These are phyloP conservation scores for Pythium phragmiticola DNA, from an alignment of 352 stramenopile species.

Conservation along the genomic window DNA sequence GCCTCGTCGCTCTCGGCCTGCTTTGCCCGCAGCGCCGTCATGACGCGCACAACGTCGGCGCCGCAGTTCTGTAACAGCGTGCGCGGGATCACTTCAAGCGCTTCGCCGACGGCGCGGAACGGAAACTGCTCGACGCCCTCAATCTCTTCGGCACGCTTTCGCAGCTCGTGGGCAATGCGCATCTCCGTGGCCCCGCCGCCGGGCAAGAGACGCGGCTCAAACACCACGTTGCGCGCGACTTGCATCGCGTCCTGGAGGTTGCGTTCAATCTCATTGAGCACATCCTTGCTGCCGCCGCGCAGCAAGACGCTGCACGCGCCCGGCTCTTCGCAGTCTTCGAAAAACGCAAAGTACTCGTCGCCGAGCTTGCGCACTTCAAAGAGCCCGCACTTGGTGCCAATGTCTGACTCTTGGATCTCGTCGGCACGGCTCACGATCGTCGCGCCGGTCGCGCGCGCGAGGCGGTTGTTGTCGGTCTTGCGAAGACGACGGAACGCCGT, in stretches of 20 bases:
- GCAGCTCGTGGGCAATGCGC: slow-evolving; percentile 95
- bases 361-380: slow-evolving; percentile 96
- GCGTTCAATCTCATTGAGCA: slow-evolving; percentile 99
- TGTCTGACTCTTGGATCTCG: slow-evolving; percentile 98
- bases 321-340: slow-evolving; percentile 98
- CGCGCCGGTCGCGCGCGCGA: slow-evolving; percentile 95
- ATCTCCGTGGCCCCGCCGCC: slow-evolving; percentile 98
- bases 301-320: slow-evolving; percentile 99
- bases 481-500: slow-evolving; percentile 98
- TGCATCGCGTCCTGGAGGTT: slow-evolving; percentile 99
- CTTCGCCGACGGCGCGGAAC: slow-evolving; percentile 96
- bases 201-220: slow-evolving; percentile 96
- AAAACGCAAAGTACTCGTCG: slow-evolving; percentile 98
- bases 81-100: slow-evolving; percentile 98
- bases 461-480: slow-evolving; percentile 99
- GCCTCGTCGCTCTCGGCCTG: slow-evolving; percentile 81
- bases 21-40: slow-evolving; percentile 96
- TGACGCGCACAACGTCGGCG: slow-evolving; percentile 97
- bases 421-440: slow-evolving; percentile 98
- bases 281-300: slow-evolving; percentile 98
- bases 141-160: slow-evolving; percentile 88
- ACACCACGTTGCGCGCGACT: slow-evolving; percentile 99
- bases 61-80: slow-evolving; percentile 99
- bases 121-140: slow-evolving; percentile 97
- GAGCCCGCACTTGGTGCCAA: slow-evolving; percentile 97